Percentiles rank a stretch among this genome's conserved stretches.
Evolutionary conservation across 257 asterid species (phyloP).

Genomic region (Fraxinus cuspidata): DNA sequence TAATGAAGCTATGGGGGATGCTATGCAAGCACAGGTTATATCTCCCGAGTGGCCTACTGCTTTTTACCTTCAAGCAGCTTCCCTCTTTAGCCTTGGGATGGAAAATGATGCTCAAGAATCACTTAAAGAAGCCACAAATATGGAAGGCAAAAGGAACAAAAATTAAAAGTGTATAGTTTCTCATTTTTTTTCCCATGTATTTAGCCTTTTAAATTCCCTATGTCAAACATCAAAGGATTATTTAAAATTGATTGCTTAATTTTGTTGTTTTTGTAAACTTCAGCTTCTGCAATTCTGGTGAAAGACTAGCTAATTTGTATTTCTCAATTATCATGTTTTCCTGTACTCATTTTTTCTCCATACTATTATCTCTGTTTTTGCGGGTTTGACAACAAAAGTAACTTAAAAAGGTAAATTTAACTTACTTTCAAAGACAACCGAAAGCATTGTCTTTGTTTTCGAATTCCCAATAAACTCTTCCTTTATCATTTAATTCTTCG

Average conservation of each 20-base stretch:
- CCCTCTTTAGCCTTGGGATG: constrained; percentile 43
- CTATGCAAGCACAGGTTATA: constrained; percentile 47
- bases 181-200: constrained; percentile 16
- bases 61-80: constrained; percentile 49
- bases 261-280: neutral
- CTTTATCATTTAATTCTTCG: no score
- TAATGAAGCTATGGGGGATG: constrained; percentile 47
- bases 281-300: neutral
- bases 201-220: constrained; percentile 13
- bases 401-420: no score
- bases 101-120: constrained; percentile 51
- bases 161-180: constrained; percentile 30
- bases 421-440: no score
- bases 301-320: neutral
- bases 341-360: neutral
- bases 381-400: no score
- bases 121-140: constrained; percentile 45
- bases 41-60: constrained; percentile 52
- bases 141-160: constrained; percentile 42
- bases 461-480: neutral
- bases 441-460: no score
- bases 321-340: neutral
- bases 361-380: neutral
- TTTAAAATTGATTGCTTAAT: neutral
- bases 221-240: neutral